Percentiles rank a stretch among this genome's conserved stretches.
phyloP scores from a whole-genome alignment of 352 stramenopile genomes.

The Phytophthora niederhauseri region DNA sequence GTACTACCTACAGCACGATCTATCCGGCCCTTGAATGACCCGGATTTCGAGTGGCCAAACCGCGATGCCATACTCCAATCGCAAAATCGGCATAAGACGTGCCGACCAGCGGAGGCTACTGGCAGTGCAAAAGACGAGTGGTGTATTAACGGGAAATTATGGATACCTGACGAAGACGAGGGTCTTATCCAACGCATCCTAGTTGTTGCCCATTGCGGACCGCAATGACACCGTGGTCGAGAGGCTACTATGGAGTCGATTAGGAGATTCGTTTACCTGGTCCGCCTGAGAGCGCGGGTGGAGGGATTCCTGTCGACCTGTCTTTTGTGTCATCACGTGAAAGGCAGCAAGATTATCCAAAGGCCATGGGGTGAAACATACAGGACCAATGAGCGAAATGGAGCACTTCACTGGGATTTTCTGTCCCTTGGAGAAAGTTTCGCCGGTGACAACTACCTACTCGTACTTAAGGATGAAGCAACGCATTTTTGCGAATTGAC shows the following conservation, averaged over 20 bases:
- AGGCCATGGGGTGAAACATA: constrained; percentile 18
- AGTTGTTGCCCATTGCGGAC: background rate
- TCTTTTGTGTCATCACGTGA: constrained; percentile 18
- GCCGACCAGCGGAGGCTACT: background rate
- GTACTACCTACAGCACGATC: background rate
- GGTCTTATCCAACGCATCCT: background rate
- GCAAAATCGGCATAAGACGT: background rate
- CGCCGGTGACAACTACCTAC: constrained; percentile 14
- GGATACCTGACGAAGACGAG: background rate
- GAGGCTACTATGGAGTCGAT: background rate
- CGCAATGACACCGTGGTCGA: background rate
- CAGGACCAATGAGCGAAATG: constrained; percentile 20
- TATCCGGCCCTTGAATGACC: background rate
- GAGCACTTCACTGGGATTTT: constrained; percentile 17
- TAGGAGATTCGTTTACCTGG: constrained; percentile 1
- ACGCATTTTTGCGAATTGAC: constrained; percentile 13
- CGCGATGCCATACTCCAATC: background rate
- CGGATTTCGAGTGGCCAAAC: background rate
- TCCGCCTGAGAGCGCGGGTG: constrained; percentile 10
- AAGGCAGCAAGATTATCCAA: constrained; percentile 15
- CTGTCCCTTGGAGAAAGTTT: constrained; percentile 12
- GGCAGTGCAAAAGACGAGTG: background rate
- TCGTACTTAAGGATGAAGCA: constrained; percentile 24
- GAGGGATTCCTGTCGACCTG: constrained; percentile 4
- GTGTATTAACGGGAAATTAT: background rate